phyloP scores from a whole-genome alignment of 345 rosid genomes.

The Lepidium africanum region DNA sequence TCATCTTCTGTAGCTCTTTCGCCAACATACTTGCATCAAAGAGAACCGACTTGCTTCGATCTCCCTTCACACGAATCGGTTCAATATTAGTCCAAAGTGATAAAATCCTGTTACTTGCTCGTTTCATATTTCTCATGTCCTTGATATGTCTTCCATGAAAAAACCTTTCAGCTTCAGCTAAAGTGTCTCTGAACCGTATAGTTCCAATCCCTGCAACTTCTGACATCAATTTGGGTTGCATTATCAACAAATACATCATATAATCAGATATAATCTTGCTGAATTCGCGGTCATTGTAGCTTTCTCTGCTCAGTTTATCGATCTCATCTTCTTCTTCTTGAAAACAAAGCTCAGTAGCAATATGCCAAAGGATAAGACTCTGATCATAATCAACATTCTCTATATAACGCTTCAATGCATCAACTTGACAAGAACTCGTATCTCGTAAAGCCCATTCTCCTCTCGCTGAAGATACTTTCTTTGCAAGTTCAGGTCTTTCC shows the following conservation, averaged over 20 bases:
- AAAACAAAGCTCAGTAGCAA: conserved; percentile 29
- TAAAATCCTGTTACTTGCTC: not conserved
- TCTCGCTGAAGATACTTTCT: conserved; percentile 38
- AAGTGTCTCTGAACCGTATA: conserved; percentile 26
- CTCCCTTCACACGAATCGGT: conserved; percentile 6
- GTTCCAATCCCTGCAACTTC: conserved; percentile 27
- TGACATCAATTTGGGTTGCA: conserved; percentile 31
- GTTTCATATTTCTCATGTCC: not conserved
- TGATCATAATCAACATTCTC: conserved; percentile 28
- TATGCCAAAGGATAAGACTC: conserved; percentile 29
- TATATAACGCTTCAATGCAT: conserved; percentile 29
- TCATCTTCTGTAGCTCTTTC: conserved; percentile 1
- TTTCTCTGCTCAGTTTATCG: not conserved
- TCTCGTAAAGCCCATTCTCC: conserved; percentile 47
- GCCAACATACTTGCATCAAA: conserved; percentile 25
- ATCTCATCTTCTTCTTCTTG: not conserved
- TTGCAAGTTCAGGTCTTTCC: conserved; percentile 36
- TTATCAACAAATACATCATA: conserved; percentile 35
- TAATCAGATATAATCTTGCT: conserved; percentile 35
- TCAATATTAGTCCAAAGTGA: not conserved
- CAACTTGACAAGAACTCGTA: not conserved
- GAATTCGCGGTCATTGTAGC: not conserved
- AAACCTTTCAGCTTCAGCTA: conserved; percentile 14
- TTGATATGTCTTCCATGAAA: not conserved
- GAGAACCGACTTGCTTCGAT: conserved; percentile 25